These are phyloP conservation scores for Cladosporium sp. DNA, from an alignment of 2,329 filamentous ascomycete genomes.

Conservation along the genomic window DNA sequence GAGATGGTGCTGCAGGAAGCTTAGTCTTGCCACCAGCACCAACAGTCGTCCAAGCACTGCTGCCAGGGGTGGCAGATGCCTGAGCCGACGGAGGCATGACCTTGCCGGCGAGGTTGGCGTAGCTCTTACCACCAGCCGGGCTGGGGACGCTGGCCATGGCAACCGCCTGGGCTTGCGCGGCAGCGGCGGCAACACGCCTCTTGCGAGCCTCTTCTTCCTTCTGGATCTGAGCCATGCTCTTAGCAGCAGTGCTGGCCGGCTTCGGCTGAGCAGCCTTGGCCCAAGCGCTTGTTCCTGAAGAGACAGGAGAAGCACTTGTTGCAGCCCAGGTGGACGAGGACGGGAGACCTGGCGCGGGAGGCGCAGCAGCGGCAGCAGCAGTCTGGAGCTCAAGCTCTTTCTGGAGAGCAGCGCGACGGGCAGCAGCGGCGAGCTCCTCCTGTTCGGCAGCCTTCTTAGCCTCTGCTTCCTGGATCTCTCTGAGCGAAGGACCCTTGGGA, in stretches of 20 bases:
- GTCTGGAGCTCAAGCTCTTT: constrained; percentile 71
- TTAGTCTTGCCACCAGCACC: constrained; percentile 92
- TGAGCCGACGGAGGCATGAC: constrained; percentile 44
- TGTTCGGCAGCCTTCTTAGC: constrained; percentile 88
- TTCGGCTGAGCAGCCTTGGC: constrained; percentile 62
- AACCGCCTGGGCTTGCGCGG: constrained; percentile 47
- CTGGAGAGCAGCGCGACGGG: constrained; percentile 75
- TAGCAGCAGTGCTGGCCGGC: constrained; percentile 60
- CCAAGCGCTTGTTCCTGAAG: constrained; percentile 59
- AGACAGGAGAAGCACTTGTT: constrained; percentile 66
- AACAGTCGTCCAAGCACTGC: constrained; percentile 83
- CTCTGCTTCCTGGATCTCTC: constrained; percentile 95
- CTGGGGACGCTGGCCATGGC: constrained; percentile 44
- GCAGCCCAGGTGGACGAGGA: constrained; percentile 88
- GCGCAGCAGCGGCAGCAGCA: constrained; percentile 41
- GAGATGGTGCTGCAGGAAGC: constrained; percentile 58
- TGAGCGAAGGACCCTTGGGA: constrained; percentile 84
- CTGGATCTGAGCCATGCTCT: constrained; percentile 93
- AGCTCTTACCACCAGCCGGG: constrained; percentile 71
- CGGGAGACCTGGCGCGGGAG: constrained; percentile 70
- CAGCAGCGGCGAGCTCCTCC: constrained; percentile 76
- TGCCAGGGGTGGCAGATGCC: constrained; percentile 48
- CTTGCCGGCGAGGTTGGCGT: constrained; percentile 92
- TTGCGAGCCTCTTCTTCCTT: constrained; percentile 93
- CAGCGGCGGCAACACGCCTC: constrained; percentile 63